Conservation (phyloP, 192 early-diverging fungal genomes). For the Kappamyces sp. region DNA sequence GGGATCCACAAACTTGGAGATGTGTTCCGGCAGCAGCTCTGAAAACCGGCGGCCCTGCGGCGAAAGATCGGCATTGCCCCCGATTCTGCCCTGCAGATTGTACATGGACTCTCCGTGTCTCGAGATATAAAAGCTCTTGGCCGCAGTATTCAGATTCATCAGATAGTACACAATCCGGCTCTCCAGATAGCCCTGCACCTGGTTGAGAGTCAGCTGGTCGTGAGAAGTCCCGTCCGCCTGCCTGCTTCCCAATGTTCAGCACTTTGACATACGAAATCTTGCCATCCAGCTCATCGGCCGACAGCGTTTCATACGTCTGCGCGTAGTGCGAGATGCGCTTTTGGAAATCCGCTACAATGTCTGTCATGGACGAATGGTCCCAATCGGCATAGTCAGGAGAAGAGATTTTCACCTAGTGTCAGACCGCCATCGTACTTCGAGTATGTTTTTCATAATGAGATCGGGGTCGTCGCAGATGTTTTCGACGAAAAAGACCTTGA, state of each 20-base stretch:
- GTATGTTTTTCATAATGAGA: conserved; percentile 85
- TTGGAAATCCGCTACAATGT: conserved; percentile 86
- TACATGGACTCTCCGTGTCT: conserved; percentile 83
- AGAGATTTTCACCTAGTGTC: conserved; percentile 69
- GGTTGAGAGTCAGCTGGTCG: conserved; percentile 82
- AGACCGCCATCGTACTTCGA: conserved; percentile 59
- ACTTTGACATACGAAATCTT: conserved; percentile 83
- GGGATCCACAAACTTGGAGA: conserved; percentile 62
- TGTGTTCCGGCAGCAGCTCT: conserved; percentile 70
- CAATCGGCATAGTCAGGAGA: conserved; percentile 86
- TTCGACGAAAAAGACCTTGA: conserved; percentile 96
- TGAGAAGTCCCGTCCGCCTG: not conserved
- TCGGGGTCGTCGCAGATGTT: conserved; percentile 87
- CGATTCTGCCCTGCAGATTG: conserved; percentile 88
- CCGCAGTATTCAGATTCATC: conserved; percentile 98
- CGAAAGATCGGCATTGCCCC: conserved; percentile 88
- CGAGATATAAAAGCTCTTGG: conserved; percentile 84
- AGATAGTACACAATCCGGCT: conserved; percentile 96
- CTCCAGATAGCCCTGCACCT: conserved; percentile 91
- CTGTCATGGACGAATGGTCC: too few species aligned
- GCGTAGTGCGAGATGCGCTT: conserved; percentile 90
- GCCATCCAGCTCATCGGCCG: conserved; percentile 41
- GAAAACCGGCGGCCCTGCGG: conserved; percentile 86
- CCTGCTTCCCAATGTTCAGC: conserved; percentile 78
- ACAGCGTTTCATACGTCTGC: conserved; percentile 82